Conservation (phyloP, 1,139 yeast genomes). For the Suhomyces maxii region DNA sequence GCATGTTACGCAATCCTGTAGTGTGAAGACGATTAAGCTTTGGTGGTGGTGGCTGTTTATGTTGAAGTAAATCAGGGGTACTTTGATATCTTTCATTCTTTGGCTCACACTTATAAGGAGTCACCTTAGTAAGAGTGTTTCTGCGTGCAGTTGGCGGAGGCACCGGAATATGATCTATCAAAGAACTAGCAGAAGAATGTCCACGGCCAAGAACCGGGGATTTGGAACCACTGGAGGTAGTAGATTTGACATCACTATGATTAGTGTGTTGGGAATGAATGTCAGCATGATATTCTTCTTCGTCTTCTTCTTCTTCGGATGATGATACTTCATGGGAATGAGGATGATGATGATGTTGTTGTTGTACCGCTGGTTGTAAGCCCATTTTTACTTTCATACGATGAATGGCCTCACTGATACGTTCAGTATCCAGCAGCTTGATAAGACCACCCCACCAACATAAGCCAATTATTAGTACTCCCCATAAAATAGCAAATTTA, state of each 20-base stretch:
- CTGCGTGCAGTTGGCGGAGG: constrained; percentile 17
- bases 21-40: constrained; percentile 15
- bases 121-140: constrained; percentile 23
- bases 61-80: constrained; percentile 18
- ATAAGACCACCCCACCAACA: constrained; percentile 36
- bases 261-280: not conserved
- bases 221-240: not conserved
- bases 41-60: constrained; percentile 9
- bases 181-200: constrained; percentile 1
- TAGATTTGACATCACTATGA: constrained; percentile 2
- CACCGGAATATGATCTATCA: constrained; percentile 2
- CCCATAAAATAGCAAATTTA: constrained; percentile 29
- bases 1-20: constrained; percentile 11
- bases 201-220: constrained; percentile 1
- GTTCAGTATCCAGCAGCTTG: constrained; percentile 22
- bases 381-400: constrained; percentile 12
- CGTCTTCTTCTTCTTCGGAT: constrained; percentile 7
- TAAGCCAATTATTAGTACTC: constrained; percentile 23
- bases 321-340: constrained; percentile 6
- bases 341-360: not conserved
- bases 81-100: constrained; percentile 15
- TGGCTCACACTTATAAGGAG: constrained; percentile 24
- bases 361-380: constrained; percentile 2
- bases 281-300: constrained; percentile 1
- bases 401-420: constrained; percentile 10